phyloP scores from a whole-genome alignment of 2,329 filamentous ascomycete species.

The Cephalotrichum gorgonifer region DNA sequence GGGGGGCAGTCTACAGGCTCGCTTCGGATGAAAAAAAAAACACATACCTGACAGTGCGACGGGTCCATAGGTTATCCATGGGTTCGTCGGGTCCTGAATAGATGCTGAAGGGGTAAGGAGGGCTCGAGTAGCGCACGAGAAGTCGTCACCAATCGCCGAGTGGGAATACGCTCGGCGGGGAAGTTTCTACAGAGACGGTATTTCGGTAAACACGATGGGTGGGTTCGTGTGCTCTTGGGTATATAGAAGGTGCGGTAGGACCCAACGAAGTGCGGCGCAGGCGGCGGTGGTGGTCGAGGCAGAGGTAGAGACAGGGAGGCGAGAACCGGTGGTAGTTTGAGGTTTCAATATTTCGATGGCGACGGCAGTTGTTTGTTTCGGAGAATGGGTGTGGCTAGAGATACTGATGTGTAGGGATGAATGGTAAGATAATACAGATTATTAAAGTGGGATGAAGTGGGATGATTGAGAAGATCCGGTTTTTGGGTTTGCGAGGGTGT shows the following conservation, averaged over 20 bases:
- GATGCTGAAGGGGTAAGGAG: neutral
- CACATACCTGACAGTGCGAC: conserved; percentile 65
- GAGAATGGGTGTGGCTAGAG: neutral
- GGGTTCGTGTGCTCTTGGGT: neutral
- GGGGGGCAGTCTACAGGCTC: neutral
- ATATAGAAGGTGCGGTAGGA: neutral
- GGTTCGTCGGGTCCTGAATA: neutral
- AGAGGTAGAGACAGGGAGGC: no score
- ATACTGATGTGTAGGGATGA: neutral
- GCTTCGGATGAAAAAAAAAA: neutral
- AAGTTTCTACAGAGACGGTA: neutral
- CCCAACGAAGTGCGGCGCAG: neutral
- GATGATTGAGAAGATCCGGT: neutral
- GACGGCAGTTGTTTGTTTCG: neutral
- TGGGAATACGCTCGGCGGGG: neutral
- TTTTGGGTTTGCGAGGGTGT: neutral
- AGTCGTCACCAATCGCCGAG: conserved; percentile 5
- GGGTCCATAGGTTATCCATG: conserved; percentile 66
- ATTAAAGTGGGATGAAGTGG: neutral
- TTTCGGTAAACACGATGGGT: neutral
- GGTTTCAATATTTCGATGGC: no score
- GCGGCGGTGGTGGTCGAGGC: neutral
- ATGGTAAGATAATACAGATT: neutral
- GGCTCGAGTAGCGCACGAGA: neutral
- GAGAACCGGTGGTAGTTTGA: no score